Base-by-base conservation (phyloP, 441 rosid genomes). In the Bocquillonia castaneifolia region DNA sequence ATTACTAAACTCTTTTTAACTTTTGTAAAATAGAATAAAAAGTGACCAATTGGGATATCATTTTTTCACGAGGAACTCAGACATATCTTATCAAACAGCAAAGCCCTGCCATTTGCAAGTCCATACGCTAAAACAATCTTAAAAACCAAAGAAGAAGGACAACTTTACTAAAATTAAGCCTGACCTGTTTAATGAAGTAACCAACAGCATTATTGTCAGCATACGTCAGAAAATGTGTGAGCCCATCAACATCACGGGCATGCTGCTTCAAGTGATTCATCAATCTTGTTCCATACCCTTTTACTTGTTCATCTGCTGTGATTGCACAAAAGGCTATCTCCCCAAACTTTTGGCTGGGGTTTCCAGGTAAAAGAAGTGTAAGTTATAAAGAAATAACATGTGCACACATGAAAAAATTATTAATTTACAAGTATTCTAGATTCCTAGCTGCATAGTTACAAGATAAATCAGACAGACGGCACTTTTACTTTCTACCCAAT, bases 321-420 rank as follows among this genome's bases (percentile, higher is more conserved):
- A 95, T 95, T 74, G 99, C 99, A 82, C 98, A 95, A 82, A 95
- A 95, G 65, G 99, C 99, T 79, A 95, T 95, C 82, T 95, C 99
- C 69, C 98, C 99, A 77, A 95, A 95, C 84, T 76, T 92, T 78
- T 95, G 99, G 79, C 99, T 95, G 83, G 26, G 50, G 42, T 74
- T 57, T 32, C 71, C 56, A 74, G 51, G 65, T 45, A 76, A 36
- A 75, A 31, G 26, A n/a, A 58, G 59, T 51, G 61, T 79, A 53
- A 82, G 36, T 40, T 50, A 45, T 45, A 34, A 64, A 28, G 34
- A 56, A 63, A 74, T 51, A 59, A 55, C 74, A 50, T 13, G 34
- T 20, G 58, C 57, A 42, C 15, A 23, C 67, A 2, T 55, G 28
- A 13, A 14, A 14, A 20, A 10, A 54, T 50, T 37, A 7, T 37